phyloP scores from a whole-genome alignment of 345 rosid species.

The Pugionium dolabratum region DNA sequence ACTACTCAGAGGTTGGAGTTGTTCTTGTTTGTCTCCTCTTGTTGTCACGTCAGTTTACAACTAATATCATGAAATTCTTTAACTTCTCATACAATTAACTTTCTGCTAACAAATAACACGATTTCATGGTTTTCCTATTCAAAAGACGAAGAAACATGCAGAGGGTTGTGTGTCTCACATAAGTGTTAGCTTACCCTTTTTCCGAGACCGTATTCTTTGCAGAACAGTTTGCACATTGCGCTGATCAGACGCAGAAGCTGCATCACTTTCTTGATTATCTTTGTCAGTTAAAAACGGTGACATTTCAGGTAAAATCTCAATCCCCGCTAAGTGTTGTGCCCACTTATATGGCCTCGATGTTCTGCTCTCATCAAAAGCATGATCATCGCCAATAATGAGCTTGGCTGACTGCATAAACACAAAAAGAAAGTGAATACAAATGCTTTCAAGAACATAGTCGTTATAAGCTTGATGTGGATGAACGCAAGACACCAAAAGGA shows the following conservation, averaged over 20 bases:
- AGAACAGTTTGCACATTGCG: slow-evolving; percentile 69
- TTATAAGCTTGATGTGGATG: not conserved
- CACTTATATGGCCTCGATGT: slow-evolving; percentile 83
- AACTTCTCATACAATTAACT: not conserved
- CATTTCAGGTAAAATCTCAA: slow-evolving; percentile 86
- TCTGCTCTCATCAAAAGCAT: slow-evolving; percentile 59
- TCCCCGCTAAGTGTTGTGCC: slow-evolving; percentile 95
- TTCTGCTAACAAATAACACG: slow-evolving; percentile 12
- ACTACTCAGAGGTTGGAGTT: too few species aligned
- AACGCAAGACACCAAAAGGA: slow-evolving; percentile 1
- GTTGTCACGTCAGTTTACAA: not conserved
- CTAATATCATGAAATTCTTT: not conserved
- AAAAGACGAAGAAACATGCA: slow-evolving; percentile 42
- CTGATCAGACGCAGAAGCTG: slow-evolving; percentile 57
- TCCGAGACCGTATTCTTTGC: slow-evolving; percentile 72
- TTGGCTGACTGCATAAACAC: slow-evolving; percentile 72
- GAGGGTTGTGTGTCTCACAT: slow-evolving; percentile 65
- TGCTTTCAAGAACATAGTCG: not conserved
- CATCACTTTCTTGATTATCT: slow-evolving; percentile 52
- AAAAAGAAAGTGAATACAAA: slow-evolving; percentile 14
- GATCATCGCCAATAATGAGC: slow-evolving; percentile 59
- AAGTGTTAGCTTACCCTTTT: slow-evolving; percentile 68
- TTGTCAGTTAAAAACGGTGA: slow-evolving; percentile 59
- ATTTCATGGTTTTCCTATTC: slow-evolving; percentile 32
- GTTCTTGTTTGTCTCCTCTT: too few species aligned